Percentiles rank a stretch among this genome's conserved stretches.
Evolutionary conservation across 306 rosid genomes (phyloP).

Genomic region (Pyrus betulifolia): DNA sequence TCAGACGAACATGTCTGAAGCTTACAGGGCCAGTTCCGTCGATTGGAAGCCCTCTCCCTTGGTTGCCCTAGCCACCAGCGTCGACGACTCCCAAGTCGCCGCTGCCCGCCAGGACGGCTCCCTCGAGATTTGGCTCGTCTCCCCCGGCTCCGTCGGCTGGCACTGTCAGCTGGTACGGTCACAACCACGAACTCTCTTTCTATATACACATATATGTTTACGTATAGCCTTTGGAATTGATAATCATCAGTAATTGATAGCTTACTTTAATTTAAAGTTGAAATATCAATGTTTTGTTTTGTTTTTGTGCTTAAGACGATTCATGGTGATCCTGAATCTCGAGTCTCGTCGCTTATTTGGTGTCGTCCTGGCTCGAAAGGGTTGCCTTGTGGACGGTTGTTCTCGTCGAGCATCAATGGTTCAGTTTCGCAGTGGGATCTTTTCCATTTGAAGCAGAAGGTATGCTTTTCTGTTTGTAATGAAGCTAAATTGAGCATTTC

Average conservation of each 20-base stretch:
- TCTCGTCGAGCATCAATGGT: slow-evolving; percentile 77
- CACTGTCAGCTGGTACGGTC: slow-evolving; percentile 81
- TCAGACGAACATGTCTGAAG: slow-evolving; percentile 16
- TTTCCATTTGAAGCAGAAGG: slow-evolving; percentile 71
- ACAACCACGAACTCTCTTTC: neutral
- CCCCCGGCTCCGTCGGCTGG: slow-evolving; percentile 92
- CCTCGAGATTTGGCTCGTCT: slow-evolving; percentile 94
- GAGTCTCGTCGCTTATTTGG: slow-evolving; percentile 83
- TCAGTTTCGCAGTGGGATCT: slow-evolving; percentile 82
- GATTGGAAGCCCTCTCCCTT: slow-evolving; percentile 86
- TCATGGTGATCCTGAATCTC: slow-evolving; percentile 57
- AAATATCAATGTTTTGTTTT: neutral
- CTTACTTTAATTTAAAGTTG: neutral
- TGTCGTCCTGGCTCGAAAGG: slow-evolving; percentile 48
- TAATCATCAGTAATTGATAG: neutral
- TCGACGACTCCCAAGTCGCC: slow-evolving; percentile 74
- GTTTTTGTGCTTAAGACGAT: slow-evolving; percentile 44
- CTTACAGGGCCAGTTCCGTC: slow-evolving; percentile 39
- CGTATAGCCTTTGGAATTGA: neutral
- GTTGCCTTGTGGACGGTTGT: slow-evolving; percentile 56
- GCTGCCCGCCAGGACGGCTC: slow-evolving; percentile 90
- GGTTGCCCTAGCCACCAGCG: slow-evolving; percentile 70
- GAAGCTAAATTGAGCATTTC: neutral
- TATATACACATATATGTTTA: too few species aligned
- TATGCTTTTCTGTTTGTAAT: neutral